Evolutionary conservation across 2,329 filamentous ascomycete species (phyloP).

Genomic region (Coniochaeta ligniaria): DNA sequence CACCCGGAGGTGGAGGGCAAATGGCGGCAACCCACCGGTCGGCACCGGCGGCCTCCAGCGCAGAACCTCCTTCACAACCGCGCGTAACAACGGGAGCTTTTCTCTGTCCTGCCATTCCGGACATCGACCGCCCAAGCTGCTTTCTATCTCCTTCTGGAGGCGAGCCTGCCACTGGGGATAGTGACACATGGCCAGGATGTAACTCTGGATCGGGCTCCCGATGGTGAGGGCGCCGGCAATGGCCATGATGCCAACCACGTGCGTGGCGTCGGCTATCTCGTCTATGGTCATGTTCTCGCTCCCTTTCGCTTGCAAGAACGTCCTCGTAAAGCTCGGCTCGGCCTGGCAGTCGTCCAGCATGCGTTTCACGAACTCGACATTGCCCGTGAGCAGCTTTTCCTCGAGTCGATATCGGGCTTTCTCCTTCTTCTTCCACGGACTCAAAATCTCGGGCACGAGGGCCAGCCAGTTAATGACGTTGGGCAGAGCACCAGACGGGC

Average conservation of each 20-base stretch:
- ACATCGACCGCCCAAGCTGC: slow-evolving; percentile 30
- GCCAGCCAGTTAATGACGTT: slow-evolving; percentile 31
- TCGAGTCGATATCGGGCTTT: slow-evolving; percentile 30
- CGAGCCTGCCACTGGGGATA: slow-evolving; percentile 20
- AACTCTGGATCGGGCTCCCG: slow-evolving; percentile 35
- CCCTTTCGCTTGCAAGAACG: slow-evolving; percentile 24
- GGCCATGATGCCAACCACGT: slow-evolving; percentile 40
- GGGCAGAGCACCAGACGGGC: slow-evolving; percentile 34
- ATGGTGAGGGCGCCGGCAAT: slow-evolving; percentile 38
- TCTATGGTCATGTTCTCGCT: slow-evolving; percentile 18
- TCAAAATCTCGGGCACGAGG: slow-evolving; percentile 28
- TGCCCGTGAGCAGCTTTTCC: slow-evolving; percentile 26
- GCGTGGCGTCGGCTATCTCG: slow-evolving; percentile 28
- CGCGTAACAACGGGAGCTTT: slow-evolving; percentile 36
- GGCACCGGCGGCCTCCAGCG: slow-evolving; percentile 49
- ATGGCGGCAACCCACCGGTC: slow-evolving; percentile 28
- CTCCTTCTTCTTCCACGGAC: slow-evolving; percentile 39
- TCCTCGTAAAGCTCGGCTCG: slow-evolving; percentile 32
- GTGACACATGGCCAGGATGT: slow-evolving; percentile 26
- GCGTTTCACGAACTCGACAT: slow-evolving; percentile 27
- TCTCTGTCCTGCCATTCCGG: slow-evolving; percentile 40
- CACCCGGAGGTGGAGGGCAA: neutral
- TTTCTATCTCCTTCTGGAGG: slow-evolving; percentile 41
- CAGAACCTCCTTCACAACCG: slow-evolving; percentile 43
- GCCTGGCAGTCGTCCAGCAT: slow-evolving; percentile 22